phyloP scores from a whole-genome alignment of 495 filamentous ascomycete species.

The Aspergillus nanangensis region DNA sequence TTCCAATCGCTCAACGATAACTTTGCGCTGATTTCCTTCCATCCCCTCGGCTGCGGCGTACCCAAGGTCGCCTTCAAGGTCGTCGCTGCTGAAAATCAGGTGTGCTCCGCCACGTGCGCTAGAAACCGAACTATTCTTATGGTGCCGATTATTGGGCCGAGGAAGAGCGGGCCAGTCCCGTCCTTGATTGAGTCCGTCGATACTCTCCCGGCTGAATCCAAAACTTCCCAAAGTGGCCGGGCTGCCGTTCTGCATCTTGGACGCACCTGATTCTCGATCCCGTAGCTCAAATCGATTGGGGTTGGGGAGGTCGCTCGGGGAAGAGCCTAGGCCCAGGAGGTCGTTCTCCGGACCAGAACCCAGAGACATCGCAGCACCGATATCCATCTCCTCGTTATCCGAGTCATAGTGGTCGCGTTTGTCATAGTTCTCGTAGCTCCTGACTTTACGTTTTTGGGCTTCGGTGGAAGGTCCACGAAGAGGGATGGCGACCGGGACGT shows the following conservation, averaged over 20 bases:
- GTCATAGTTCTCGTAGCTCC: constrained; percentile 24
- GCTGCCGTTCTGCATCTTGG: constrained; percentile 31
- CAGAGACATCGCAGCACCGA: constrained; percentile 66
- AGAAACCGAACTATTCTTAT: constrained; percentile 41
- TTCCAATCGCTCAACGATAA: constrained; percentile 94
- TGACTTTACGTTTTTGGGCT: constrained; percentile 59
- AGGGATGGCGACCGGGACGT: constrained; percentile 89
- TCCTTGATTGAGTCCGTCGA: constrained; percentile 21
- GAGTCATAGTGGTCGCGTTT: constrained; percentile 26
- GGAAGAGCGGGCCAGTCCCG: constrained; percentile 39
- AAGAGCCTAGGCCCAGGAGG: constrained; percentile 64
- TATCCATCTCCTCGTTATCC: constrained; percentile 84
- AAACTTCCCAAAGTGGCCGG: constrained; percentile 31
- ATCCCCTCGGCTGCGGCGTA: constrained; percentile 92
- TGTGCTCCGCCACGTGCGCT: constrained; percentile 23
- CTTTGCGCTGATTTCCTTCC: constrained; percentile 83
- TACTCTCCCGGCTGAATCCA: constrained; percentile 24
- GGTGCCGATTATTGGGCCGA: constrained; percentile 31
- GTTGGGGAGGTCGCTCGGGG: constrained; percentile 67
- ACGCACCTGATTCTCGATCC: constrained; percentile 37
- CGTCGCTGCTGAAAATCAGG: constrained; percentile 59
- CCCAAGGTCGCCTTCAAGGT: constrained; percentile 86
- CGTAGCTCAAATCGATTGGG: constrained; percentile 80
- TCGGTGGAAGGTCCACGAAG: constrained; percentile 74
- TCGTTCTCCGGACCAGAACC: constrained; percentile 56